Conservation (phyloP, 768 basidiomycete genomes). For the Termitomyces sp. region DNA sequence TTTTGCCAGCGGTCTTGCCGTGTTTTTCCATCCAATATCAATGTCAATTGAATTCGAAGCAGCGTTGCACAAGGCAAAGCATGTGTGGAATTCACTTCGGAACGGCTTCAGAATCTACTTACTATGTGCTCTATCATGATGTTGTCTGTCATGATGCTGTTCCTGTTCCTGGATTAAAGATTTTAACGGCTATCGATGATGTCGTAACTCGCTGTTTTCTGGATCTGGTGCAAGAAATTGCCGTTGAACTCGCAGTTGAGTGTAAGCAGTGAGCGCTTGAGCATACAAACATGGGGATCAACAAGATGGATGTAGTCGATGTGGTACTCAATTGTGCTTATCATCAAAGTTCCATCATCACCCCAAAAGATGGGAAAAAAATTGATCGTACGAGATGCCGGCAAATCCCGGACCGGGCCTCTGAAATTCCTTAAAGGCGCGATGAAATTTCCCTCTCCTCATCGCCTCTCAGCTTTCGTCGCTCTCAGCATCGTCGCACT, state of each 20-base stretch:
- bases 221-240: too few species aligned
- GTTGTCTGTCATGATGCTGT: background rate
- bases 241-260: background rate
- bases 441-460: background rate
- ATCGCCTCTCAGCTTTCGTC: background rate
- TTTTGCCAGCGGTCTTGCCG: too few species aligned
- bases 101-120: too few species aligned
- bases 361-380: background rate
- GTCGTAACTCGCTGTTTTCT: background rate
- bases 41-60: background rate
- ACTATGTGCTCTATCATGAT: background rate
- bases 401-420: background rate
- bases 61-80: background rate
- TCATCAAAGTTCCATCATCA: too few species aligned
- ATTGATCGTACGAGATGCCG: background rate
- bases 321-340: too few species aligned
- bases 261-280: background rate
- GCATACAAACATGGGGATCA: too few species aligned
- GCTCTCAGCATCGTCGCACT: background rate
- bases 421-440: background rate
- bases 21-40: background rate
- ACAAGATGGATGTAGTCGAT: too few species aligned
- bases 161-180: background rate
- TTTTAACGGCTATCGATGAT: background rate
- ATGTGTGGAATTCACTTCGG: too few species aligned